phyloP scores from a whole-genome alignment of 441 rosid genomes.

The Melastoma candidum region DNA sequence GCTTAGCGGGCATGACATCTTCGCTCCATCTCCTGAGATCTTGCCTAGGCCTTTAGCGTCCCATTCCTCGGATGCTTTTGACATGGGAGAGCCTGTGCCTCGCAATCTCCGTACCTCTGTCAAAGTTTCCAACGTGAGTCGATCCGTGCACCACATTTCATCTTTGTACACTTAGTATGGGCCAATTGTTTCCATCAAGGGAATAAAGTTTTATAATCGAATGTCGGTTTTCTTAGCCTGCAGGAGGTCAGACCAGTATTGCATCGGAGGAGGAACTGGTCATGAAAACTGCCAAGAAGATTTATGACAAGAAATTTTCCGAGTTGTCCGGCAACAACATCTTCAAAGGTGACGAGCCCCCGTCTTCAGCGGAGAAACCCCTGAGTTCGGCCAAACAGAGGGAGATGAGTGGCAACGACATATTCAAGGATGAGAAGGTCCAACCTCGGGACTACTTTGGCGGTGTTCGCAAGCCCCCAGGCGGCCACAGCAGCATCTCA shows the following conservation, averaged over 20 bases:
- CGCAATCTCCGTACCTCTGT: constrained; percentile 76
- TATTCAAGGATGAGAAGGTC: constrained; percentile 86
- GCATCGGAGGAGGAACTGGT: constrained; percentile 41
- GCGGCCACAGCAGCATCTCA: constrained; percentile 94
- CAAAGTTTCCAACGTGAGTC: constrained; percentile 59
- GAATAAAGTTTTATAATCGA: background rate
- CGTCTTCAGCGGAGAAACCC: constrained; percentile 52
- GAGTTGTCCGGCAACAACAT: constrained; percentile 84
- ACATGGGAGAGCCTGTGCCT: constrained; percentile 60
- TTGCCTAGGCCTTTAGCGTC: constrained; percentile 57
- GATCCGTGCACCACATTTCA: background rate
- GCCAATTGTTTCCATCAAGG: too few species aligned
- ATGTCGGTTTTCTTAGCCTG: constrained; percentile 38
- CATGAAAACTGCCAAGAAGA: constrained; percentile 86
- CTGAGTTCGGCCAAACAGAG: constrained; percentile 63
- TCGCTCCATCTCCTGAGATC: constrained; percentile 93
- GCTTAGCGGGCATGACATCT: constrained; percentile 89
- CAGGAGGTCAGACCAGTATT: constrained; percentile 88
- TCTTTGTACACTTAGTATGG: too few species aligned
- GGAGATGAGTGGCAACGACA: constrained; percentile 85
- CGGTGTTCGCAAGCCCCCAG: constrained; percentile 96
- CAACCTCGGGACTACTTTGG: constrained; percentile 85
- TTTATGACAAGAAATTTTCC: constrained; percentile 55
- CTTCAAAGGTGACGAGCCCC: constrained; percentile 65
- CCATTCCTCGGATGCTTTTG: constrained; percentile 53